phyloP scores from a whole-genome alignment of 169 alveolate species.

The Cyclospora cayetanensis region DNA sequence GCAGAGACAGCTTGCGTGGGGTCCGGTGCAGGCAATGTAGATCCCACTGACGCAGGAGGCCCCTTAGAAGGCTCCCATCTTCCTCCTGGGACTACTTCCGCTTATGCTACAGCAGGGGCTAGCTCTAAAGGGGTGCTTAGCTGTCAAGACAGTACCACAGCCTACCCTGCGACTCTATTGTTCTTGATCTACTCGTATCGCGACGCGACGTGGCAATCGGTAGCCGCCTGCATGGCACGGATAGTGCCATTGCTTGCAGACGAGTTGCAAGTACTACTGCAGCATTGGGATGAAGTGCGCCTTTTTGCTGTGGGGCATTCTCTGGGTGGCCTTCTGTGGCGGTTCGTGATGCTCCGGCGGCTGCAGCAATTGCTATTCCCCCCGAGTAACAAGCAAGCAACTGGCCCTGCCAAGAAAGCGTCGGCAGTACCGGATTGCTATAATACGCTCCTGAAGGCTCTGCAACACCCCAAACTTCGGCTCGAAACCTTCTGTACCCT shows the following conservation, averaged over 20 bases:
- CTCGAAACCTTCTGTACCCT: not conserved
- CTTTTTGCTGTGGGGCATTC: conserved; percentile 7
- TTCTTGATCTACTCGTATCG: not conserved
- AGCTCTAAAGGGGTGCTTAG: no score
- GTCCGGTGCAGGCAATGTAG: not conserved
- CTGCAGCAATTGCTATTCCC: not conserved
- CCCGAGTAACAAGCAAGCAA: not conserved
- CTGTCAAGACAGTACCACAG: no score
- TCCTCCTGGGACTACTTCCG: not conserved
- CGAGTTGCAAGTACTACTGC: not conserved
- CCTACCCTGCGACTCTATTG: not conserved
- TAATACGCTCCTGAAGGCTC: not conserved
- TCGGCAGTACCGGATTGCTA: not conserved
- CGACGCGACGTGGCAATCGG: not conserved
- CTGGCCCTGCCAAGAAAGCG: not conserved
- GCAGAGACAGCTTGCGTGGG: no score
- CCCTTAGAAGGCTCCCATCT: not conserved
- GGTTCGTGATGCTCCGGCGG: not conserved
- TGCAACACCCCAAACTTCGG: not conserved
- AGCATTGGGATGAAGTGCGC: not conserved
- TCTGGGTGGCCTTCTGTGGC: conserved; percentile 22
- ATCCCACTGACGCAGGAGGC: not conserved
- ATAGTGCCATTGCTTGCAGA: not conserved
- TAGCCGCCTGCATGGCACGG: not conserved
- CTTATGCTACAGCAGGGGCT: not conserved